Conservation (phyloP, 129 eudicot species). For the Escallonia rubra region DNA sequence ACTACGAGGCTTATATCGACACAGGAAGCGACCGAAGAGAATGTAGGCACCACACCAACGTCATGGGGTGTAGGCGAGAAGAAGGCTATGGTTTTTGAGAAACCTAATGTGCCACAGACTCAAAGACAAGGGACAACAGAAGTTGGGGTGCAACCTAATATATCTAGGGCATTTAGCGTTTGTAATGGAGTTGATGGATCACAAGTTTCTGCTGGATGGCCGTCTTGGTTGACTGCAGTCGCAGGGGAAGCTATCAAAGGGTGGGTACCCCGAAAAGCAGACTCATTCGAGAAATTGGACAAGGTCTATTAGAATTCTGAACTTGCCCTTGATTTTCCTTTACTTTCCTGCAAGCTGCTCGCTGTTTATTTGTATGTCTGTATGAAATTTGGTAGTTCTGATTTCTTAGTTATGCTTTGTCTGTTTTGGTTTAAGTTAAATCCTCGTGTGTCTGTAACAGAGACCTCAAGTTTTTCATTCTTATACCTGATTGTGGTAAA, state of each 20-base stretch:
- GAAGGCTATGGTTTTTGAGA: conserved; percentile 40
- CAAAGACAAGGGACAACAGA: conserved; percentile 1
- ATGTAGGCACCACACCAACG: conserved; percentile 36
- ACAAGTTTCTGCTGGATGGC: conserved; percentile 83
- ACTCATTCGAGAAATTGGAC: conserved; percentile 79
- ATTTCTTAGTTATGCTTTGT: not conserved
- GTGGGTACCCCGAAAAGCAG: conserved; percentile 74
- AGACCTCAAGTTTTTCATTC: no score
- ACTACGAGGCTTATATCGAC: conserved; percentile 55
- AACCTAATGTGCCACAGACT: conserved; percentile 11
- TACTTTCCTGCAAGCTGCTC: not conserved
- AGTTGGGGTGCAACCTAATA: conserved; percentile 20
- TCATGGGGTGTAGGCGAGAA: conserved; percentile 29
- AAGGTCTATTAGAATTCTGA: conserved; percentile 37
- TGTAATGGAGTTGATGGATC: conserved; percentile 67
- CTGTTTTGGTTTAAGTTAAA: no score
- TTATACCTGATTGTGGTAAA: no score
- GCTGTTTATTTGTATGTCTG: not conserved
- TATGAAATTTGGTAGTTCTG: not conserved
- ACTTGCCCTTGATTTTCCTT: not conserved
- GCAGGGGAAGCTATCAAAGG: conserved; percentile 95
- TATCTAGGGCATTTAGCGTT: conserved; percentile 38
- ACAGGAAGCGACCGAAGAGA: conserved; percentile 33
- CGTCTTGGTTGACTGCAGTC: conserved; percentile 75
- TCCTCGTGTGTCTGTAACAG: no score